Evolutionary conservation across 352 stramenopile genomes (phyloP), one percentile per base, ranked within the genome.

Genomic region (Phytopythium cucurbitacearum): DNA sequence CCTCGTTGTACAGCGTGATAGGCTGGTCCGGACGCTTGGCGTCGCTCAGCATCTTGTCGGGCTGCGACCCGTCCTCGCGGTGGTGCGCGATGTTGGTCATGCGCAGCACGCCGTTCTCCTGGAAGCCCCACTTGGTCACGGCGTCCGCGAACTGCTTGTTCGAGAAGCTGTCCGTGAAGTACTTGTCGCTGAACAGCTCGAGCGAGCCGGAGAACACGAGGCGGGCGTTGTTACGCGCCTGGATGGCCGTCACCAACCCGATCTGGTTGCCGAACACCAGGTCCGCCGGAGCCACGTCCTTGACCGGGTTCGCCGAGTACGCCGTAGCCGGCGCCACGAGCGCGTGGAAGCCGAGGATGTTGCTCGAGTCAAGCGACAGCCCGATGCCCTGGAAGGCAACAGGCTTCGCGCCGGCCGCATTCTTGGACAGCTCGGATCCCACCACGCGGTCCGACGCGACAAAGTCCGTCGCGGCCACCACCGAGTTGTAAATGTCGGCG

Each of bases 211-310:
- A 59, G 53, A 98, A 88, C 28, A 96, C 60, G 16, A 97, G 66
- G 8, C 91, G 86, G 13, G 89, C 88, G 52, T 98, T 98, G 78
- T 95, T 97, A 49, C 90, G 87, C 11, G 62, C 85, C 64, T 97
- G 91, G 9, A 95, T 69, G n/a, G 78, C 87, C 7, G 78, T 87
- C 34, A 96, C 84, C 42, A 95, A 71, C 2, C 79, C 80, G 46
- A 95, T 87, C 59, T 89, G 67, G 51, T 86, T 80, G 51, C 78
- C 76, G 45, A 87, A 89, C 9, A 85, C 65, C 53, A 89, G 48
- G 54, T 89, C 76, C 55, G 76, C 74, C 65, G 73, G 54, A 50
- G 79, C 58, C 46, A 89, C 53, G 65, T 83, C 74, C 62, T 95
- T 93, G 33, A 84, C 80, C 10, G 80, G 76, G 57, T 81, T 87